These are phyloP conservation scores for Aquilaria yunnanensis DNA, from an alignment of 345 rosid genomes.

Conservation along the genomic window DNA sequence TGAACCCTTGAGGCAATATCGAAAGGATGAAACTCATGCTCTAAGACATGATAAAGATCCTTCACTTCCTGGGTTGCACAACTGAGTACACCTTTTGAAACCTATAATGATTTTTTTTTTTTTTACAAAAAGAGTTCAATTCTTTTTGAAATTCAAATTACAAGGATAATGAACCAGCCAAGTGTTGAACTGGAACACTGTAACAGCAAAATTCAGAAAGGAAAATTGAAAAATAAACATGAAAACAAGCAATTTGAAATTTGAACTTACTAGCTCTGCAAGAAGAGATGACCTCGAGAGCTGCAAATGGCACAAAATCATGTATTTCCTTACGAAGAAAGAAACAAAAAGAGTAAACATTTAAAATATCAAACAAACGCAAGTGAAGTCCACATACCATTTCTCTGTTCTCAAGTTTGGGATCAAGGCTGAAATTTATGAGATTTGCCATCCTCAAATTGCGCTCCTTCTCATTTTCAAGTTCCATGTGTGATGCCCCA, in stretches of 20 bases:
- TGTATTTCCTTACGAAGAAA: neutral
- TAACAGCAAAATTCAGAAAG: neutral
- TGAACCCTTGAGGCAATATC: conserved; percentile 80
- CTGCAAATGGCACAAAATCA: conserved; percentile 35
- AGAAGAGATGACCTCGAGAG: conserved; percentile 83
- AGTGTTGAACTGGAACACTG: too few species aligned
- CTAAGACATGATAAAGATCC: conserved; percentile 85
- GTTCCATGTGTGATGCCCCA: conserved; percentile 75
- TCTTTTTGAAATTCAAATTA: too few species aligned
- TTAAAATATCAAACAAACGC: neutral
- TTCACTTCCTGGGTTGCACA: conserved; percentile 97
- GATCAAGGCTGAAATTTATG: conserved; percentile 85
- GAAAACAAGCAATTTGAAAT: neutral
- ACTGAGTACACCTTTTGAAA: conserved; percentile 80
- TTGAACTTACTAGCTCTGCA: conserved; percentile 75
- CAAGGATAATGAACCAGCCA: too few species aligned
- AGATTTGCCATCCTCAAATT: conserved; percentile 92
- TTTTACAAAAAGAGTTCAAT: neutral
- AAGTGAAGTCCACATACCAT: conserved; percentile 35
- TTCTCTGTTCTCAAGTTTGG: conserved; percentile 86
- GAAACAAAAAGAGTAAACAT: neutral
- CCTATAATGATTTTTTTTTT: conserved; percentile 27
- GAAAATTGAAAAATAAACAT: neutral
- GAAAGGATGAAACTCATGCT: conserved; percentile 81
- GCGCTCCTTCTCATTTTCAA: conserved; percentile 90